Percentiles rank a stretch among this genome's conserved stretches.
Evolutionary conservation across 805 yeast genomes (phyloP).

Genomic region (Naumovozyma castellii): DNA sequence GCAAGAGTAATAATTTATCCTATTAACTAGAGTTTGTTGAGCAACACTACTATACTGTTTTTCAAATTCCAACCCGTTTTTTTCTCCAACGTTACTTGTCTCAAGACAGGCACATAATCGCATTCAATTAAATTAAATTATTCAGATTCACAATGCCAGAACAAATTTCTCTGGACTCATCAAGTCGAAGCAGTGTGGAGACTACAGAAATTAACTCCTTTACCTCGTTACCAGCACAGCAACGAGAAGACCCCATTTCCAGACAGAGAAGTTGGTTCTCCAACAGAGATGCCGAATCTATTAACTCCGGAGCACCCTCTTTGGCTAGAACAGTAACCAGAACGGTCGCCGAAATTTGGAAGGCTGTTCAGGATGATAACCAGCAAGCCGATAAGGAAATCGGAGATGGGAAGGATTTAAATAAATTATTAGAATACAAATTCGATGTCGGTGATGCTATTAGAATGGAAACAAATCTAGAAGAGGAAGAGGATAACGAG

Average conservation of each 20-base stretch:
- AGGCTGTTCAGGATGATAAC: conserved; percentile 21
- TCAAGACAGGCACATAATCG: no score
- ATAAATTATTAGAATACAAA: conserved; percentile 13
- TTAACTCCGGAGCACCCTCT: conserved; percentile 2
- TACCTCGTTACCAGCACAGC: neutral
- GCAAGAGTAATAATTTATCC: no score
- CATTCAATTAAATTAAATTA: no score
- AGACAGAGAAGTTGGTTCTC: neutral
- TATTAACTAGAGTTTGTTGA: no score
- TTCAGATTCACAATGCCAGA: neutral
- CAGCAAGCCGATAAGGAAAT: conserved; percentile 9
- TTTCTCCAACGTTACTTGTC: no score
- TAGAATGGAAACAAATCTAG: conserved; percentile 12
- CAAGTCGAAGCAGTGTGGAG: no score
- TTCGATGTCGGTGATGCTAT: conserved; percentile 28
- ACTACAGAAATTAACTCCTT: neutral
- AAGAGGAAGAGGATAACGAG: neutral
- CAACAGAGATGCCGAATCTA: neutral
- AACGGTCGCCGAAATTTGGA: conserved; percentile 11
- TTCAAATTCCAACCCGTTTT: no score
- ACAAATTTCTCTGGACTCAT: no score
- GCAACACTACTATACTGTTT: no score
- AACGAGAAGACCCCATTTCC: neutral
- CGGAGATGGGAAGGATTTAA: conserved; percentile 8
- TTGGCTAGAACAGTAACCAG: conserved; percentile 9